These are phyloP conservation scores for Pyrenochaeta sp. DNA, from an alignment of 2,329 filamentous ascomycete species.

Conservation along the genomic window DNA sequence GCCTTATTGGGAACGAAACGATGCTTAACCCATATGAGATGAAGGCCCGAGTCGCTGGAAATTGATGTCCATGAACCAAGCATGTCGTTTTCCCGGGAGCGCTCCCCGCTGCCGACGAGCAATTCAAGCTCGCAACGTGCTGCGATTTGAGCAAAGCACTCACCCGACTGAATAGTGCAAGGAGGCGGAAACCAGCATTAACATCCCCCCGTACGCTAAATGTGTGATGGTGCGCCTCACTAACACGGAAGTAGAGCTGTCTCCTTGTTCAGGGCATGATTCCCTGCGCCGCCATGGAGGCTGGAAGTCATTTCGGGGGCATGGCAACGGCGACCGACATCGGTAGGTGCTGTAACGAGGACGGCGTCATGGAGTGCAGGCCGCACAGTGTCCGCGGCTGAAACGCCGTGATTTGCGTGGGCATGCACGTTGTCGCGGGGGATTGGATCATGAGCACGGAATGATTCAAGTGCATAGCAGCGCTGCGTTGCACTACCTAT, in stretches of 20 bases:
- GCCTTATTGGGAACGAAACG: conserved; percentile 17
- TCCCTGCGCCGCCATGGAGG: conserved; percentile 17
- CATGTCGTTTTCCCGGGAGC: conserved; percentile 16
- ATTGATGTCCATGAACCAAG: conserved; percentile 12
- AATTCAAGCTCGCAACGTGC: conserved; percentile 22
- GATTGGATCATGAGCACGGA: conserved; percentile 21
- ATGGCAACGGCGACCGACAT: conserved; percentile 34
- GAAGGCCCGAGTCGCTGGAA: conserved; percentile 23
- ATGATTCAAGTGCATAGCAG: conserved; percentile 23
- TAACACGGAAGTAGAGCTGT: conserved; percentile 22
- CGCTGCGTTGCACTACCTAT: conserved; percentile 8
- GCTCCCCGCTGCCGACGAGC: conserved; percentile 13
- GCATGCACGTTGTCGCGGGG: conserved; percentile 29
- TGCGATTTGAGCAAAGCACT: conserved; percentile 24
- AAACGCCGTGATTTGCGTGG: conserved; percentile 30
- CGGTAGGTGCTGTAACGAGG: conserved; percentile 29
- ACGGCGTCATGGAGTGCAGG: conserved; percentile 1
- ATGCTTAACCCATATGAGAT: conserved; percentile 18
- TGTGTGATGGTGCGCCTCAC: conserved; percentile 15
- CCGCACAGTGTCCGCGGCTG: conserved; percentile 20
- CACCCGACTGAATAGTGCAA: conserved; percentile 22
- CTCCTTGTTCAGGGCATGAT: conserved; percentile 14
- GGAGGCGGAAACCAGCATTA: conserved; percentile 27
- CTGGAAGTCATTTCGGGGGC: conserved; percentile 31
- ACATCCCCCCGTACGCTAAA: conserved; percentile 43